A percentile compares a stretch with the other conserved stretches of the same genome.
Evolutionary conservation across 768 basidiomycete genomes (phyloP).

Genomic region (Russula ochroleuca): DNA sequence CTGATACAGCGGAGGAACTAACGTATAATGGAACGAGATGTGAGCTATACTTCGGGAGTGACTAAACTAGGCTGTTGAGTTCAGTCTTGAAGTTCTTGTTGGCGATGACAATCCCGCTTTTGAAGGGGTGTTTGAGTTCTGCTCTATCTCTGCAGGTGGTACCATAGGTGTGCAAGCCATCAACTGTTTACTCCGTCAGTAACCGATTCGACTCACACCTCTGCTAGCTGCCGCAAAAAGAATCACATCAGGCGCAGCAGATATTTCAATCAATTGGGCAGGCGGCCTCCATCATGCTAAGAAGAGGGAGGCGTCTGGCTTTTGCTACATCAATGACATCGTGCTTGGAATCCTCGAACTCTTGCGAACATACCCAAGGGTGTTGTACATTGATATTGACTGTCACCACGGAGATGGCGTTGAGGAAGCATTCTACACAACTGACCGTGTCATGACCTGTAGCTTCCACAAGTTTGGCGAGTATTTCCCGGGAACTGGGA

Average conservation of each 20-base stretch:
- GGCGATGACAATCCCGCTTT: conserved; percentile 97
- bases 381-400: conserved; percentile 97
- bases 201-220: not conserved
- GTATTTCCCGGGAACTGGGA: conserved; percentile 87
- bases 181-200: not conserved
- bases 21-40: conserved; percentile 84
- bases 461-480: conserved; percentile 98
- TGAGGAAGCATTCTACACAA: conserved; percentile 97
- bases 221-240: conserved; percentile 72
- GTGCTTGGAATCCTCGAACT: conserved; percentile 93
- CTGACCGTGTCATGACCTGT: conserved; percentile 94
- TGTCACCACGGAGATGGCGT: conserved; percentile 99
- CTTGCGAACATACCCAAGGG: conserved; percentile 76
- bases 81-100: conserved; percentile 42
- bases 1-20: conserved; percentile 84
- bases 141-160: conserved; percentile 93
- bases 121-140: conserved; percentile 95
- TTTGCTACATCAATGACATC: conserved; percentile 99
- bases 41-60: conserved; percentile 39
- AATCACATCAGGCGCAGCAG: conserved; percentile 71
- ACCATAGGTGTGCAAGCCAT: conserved; percentile 59
- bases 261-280: conserved; percentile 93
- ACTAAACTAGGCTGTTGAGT: not conserved
- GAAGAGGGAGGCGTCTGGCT: conserved; percentile 95
- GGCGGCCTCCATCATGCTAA: conserved; percentile 99